phyloP scores from a whole-genome alignment of 164 flowering plant genomes.

The Stephania cephalantha region DNA sequence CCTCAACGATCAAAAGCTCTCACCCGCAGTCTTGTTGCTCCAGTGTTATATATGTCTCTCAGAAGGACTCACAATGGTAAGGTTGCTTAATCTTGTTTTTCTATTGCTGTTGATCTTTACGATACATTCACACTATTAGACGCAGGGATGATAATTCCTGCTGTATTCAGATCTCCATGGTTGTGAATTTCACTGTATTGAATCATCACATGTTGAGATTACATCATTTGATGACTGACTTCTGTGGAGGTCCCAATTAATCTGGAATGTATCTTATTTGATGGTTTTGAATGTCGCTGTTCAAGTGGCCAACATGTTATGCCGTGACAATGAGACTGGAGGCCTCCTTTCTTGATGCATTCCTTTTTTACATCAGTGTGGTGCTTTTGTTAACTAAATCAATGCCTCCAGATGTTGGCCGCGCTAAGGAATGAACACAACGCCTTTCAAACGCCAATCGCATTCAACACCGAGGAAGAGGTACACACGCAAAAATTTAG shows the following conservation, averaged over 20 bases:
- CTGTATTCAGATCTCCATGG: not conserved
- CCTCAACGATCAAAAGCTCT: slow-evolving; percentile 41
- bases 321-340: not conserved
- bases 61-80: slow-evolving; percentile 90
- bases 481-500: slow-evolving; percentile 26
- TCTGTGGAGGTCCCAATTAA: not conserved
- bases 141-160: not conserved
- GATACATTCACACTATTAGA: not conserved
- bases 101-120: not conserved
- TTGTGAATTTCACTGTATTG: not conserved
- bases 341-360: not conserved
- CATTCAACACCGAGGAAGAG: slow-evolving; percentile 88
- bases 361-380: not conserved
- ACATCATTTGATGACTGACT: not conserved
- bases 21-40: slow-evolving; percentile 57
- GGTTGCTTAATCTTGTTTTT: not conserved
- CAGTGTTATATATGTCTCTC: slow-evolving; percentile 79
- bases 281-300: not conserved
- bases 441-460: slow-evolving; percentile 29
- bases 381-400: not conserved
- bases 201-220: not conserved
- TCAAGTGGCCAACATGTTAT: not conserved
- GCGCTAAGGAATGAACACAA: slow-evolving; percentile 67
- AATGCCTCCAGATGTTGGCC: slow-evolving; percentile 75
- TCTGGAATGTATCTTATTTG: not conserved